phyloP scores from a whole-genome alignment of 441 rosid genomes.

The Gossypium schwendimanii region DNA sequence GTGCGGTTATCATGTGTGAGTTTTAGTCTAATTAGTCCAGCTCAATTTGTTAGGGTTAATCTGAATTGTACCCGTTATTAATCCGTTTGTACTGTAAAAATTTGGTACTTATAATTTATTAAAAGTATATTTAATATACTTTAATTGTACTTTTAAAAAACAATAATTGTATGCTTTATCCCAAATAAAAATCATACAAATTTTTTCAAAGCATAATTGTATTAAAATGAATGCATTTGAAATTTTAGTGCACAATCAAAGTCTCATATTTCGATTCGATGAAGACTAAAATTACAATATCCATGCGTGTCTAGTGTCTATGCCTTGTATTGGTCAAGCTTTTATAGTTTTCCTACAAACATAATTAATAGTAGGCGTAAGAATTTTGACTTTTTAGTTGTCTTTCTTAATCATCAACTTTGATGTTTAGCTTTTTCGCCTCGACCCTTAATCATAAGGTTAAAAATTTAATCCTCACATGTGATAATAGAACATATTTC shows the following conservation, averaged over 20 bases:
- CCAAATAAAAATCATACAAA: no score
- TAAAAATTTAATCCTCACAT: fast-evolving
- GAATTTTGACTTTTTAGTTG: not conserved
- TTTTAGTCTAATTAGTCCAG: no score
- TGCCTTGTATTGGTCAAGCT: not conserved
- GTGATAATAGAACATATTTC: fast-evolving
- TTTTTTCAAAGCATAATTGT: not conserved
- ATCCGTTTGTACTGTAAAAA: no score
- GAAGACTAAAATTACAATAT: not conserved
- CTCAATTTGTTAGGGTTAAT: no score
- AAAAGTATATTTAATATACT: no score
- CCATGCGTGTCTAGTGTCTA: not conserved
- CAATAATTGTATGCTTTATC: no score
- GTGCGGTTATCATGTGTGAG: no score
- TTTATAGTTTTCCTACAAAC: not conserved
- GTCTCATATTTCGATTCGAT: not conserved
- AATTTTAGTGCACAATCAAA: not conserved
- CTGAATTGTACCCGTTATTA: no score
- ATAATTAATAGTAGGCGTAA: not conserved
- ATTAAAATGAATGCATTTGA: not conserved
- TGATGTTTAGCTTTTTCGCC: fast-evolving
- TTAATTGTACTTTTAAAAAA: no score
- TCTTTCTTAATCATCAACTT: no score
- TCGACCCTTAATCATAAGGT: no score
- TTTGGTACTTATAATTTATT: no score